Evolutionary conservation across 2,329 filamentous ascomycete genomes (phyloP), one percentile per base, ranked within the genome.

Genomic region (Diplodia corticola): DNA sequence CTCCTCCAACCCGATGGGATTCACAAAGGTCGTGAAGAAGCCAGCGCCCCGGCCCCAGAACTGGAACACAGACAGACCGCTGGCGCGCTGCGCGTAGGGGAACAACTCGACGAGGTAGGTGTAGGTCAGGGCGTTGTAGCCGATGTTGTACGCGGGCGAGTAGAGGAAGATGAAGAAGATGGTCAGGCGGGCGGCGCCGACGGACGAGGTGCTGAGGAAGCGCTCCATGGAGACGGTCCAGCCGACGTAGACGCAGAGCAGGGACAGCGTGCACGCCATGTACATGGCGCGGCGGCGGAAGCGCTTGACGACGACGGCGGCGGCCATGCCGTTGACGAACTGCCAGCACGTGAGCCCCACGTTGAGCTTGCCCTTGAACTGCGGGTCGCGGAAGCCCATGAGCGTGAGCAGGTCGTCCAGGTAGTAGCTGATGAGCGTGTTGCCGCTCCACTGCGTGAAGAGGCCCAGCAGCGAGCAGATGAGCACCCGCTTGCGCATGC

Each of bases 371-470:
- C 81, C 80, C 65, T 84, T 85, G 65, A 84, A 72, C 70, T 80
- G 73, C 48, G 59, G 80, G 51, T 82, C 78, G 0, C 71, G 84
- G 72, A 89, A 88, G 50, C 87, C 88, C 59, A 87, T 86, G 57
- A 83, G 84, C 50, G 82, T 78, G 76, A 89, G 89, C 69, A 90
- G 82, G 66, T 83, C 80, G 68, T 87, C 85, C 71, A 88, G 86
- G 74, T 90, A 90, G 77, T 90, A 89, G 69, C 83, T 86, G 73
- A 90, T 86, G 1, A 90, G 78, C 24, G 85, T 87, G 72, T 90
- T 90, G 49, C 88, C 88, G 64, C 83, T 87, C 78, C 88, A 90
- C 76, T 90, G 88, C 1, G 86, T 89, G 73, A 90, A 88, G 69
- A 90, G 77, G 71, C 87, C 88, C 2, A 61, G 44, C 0, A 86